Conservation (phyloP, 2,329 filamentous ascomycete species). For the Trichoderma simmonsii region DNA sequence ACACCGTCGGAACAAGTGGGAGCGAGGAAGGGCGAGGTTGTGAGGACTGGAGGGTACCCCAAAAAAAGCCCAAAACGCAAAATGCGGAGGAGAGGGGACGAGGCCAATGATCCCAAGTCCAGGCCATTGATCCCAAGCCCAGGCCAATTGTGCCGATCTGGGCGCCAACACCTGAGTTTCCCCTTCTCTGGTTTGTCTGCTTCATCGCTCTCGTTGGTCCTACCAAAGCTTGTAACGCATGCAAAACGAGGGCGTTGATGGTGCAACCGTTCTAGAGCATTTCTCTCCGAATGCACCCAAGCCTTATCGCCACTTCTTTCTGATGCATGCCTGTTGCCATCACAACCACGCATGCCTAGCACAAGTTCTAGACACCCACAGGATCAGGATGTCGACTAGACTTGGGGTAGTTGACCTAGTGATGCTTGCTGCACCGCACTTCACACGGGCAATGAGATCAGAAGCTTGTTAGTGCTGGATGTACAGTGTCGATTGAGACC, state of each 20-base stretch:
- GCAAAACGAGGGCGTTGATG: neutral
- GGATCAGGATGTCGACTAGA: neutral
- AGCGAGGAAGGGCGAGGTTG: neutral
- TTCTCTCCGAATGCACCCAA: neutral
- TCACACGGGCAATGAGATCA: neutral
- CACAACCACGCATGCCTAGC: neutral
- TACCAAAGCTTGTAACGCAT: neutral
- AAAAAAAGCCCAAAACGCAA: neutral
- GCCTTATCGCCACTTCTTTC: neutral
- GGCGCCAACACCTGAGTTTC: neutral
- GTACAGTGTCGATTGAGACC: constrained; percentile 6
- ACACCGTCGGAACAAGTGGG: constrained; percentile 4
- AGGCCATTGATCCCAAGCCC: neutral
- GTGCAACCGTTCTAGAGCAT: constrained; percentile 1
- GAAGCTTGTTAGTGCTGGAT: neutral
- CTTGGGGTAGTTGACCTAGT: constrained; percentile 12
- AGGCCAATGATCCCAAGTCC: neutral
- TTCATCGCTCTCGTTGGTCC: neutral
- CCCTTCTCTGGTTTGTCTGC: neutral
- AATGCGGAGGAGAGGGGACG: neutral
- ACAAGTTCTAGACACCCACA: neutral
- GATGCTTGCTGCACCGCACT: neutral
- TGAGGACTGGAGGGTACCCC: neutral
- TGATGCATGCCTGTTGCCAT: constrained; percentile 1
- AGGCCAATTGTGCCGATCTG: neutral